Percentiles rank a stretch among this genome's conserved stretches.
phyloP scores from a whole-genome alignment of 805 yeast species.

The Wickerhamiella sorbophila region DNA sequence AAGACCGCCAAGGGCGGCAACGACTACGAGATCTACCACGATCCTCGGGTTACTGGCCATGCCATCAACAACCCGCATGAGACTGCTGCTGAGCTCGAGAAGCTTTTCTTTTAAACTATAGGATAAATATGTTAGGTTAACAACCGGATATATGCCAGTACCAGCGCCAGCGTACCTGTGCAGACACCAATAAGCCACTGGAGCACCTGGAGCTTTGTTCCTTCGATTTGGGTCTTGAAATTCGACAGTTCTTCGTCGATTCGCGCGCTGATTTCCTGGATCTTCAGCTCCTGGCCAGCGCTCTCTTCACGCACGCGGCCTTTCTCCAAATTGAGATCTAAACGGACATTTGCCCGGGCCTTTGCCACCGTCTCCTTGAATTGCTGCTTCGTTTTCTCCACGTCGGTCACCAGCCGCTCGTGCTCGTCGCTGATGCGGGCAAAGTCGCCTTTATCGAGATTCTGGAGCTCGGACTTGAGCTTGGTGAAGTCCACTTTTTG shows the following conservation, averaged over 20 bases:
- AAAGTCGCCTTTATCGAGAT: constrained; percentile 76
- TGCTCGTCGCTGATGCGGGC: constrained; percentile 72
- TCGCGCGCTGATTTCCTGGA: constrained; percentile 87
- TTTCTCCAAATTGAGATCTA: constrained; percentile 85
- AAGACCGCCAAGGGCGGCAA: constrained; percentile 94
- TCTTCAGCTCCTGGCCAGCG: constrained; percentile 80
- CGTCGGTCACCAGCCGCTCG: constrained; percentile 66
- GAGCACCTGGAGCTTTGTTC: constrained; percentile 90
- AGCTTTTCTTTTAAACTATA: constrained; percentile 37
- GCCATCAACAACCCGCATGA: constrained; percentile 68
- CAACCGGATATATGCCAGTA: constrained; percentile 80
- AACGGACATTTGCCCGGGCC: constrained; percentile 75
- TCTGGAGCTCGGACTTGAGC: constrained; percentile 78
- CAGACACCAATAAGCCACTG: constrained; percentile 98
- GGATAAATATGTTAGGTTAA: constrained; percentile 34
- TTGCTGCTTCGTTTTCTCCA: constrained; percentile 72
- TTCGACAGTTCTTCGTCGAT: constrained; percentile 92
- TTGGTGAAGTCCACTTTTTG: constrained; percentile 96
- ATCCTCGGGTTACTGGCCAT: constrained; percentile 89
- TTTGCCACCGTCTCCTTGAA: constrained; percentile 85
- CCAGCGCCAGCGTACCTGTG: constrained; percentile 93
- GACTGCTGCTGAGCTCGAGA: constrained; percentile 67
- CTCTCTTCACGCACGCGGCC: constrained; percentile 92
- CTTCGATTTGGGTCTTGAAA: constrained; percentile 88
- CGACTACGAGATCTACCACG: constrained; percentile 92